phyloP scores from a whole-genome alignment of 371 early-diverging fungal species.

The Dentiscutata heterogama region DNA sequence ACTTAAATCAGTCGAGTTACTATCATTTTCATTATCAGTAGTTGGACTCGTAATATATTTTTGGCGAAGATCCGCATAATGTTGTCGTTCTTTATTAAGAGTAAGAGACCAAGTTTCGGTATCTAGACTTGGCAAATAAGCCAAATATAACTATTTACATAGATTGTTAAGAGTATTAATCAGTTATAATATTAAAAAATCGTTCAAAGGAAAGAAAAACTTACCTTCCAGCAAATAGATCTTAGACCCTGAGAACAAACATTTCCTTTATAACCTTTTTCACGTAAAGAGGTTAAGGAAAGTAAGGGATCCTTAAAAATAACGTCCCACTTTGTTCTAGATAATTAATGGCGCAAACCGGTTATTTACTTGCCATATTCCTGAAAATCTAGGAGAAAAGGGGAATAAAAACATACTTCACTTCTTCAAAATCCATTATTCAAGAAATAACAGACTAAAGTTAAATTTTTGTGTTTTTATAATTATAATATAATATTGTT shows the following conservation, averaged over 20 bases:
- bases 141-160: slow-evolving; percentile 61
- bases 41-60: slow-evolving; percentile 78
- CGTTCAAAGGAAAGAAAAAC: slow-evolving; percentile 23
- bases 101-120: slow-evolving; percentile 68
- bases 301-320: slow-evolving; percentile 49
- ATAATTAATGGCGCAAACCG: slow-evolving; percentile 60
- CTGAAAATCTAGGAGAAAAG: background rate
- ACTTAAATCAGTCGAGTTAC: slow-evolving; percentile 59
- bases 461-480: too few relatives aligned
- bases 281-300: slow-evolving; percentile 30
- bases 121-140: slow-evolving; percentile 65
- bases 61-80: slow-evolving; percentile 71
- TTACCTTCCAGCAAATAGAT: slow-evolving; percentile 61
- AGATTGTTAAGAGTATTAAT: background rate
- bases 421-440: slow-evolving; percentile 38
- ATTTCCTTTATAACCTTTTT: slow-evolving; percentile 44
- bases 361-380: background rate
- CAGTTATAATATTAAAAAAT: background rate
- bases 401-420: slow-evolving; percentile 28
- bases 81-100: slow-evolving; percentile 71
- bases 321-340: slow-evolving; percentile 80
- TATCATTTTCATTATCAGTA: slow-evolving; percentile 51
- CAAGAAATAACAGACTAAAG: too few relatives aligned
- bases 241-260: slow-evolving; percentile 51
- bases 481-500: too few relatives aligned